Percentiles rank a stretch among this genome's conserved stretches.
Conservation (phyloP, 768 basidiomycete genomes). For the Auriculariales sp. region DNA sequence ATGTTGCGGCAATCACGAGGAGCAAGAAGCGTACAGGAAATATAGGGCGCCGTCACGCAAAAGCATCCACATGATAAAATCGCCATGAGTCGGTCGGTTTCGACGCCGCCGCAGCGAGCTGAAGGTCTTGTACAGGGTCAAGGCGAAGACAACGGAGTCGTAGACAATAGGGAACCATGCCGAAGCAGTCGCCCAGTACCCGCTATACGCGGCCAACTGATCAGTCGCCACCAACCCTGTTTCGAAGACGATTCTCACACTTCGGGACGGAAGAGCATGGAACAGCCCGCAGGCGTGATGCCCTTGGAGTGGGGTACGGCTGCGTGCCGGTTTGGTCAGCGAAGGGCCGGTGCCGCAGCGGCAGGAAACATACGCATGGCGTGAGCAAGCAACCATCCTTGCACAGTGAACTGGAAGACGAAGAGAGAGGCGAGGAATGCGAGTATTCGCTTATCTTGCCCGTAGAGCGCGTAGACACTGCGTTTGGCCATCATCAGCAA, state of each 20-base stretch:
- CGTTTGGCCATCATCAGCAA: no score
- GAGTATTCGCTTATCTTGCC: conserved; percentile 11
- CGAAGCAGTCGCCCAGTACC: conserved; percentile 17
- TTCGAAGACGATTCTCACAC: conserved; percentile 14
- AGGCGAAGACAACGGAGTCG: conserved; percentile 20
- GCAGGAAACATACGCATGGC: conserved; percentile 29
- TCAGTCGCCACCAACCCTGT: no score
- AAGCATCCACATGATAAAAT: conserved; percentile 9
- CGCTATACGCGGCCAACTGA: no score
- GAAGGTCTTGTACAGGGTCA: conserved; percentile 18
- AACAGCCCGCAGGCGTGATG: conserved; percentile 13
- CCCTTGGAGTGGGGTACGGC: neutral
- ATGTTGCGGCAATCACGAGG: neutral
- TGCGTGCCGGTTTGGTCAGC: neutral
- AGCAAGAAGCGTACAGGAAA: conserved; percentile 16
- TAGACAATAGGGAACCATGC: conserved; percentile 28
- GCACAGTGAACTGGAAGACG: conserved; percentile 29
- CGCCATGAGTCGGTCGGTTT: conserved; percentile 7
- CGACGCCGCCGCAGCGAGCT: conserved; percentile 11
- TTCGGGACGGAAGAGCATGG: conserved; percentile 21
- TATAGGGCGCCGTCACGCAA: conserved; percentile 21
- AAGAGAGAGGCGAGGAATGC: conserved; percentile 21
- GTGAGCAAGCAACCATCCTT: conserved; percentile 39
- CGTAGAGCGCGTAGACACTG: conserved; percentile 20
- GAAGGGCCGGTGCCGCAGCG: neutral